Conservation (phyloP, 148 eudicot genomes). For the Pharnaceum exiguum region DNA sequence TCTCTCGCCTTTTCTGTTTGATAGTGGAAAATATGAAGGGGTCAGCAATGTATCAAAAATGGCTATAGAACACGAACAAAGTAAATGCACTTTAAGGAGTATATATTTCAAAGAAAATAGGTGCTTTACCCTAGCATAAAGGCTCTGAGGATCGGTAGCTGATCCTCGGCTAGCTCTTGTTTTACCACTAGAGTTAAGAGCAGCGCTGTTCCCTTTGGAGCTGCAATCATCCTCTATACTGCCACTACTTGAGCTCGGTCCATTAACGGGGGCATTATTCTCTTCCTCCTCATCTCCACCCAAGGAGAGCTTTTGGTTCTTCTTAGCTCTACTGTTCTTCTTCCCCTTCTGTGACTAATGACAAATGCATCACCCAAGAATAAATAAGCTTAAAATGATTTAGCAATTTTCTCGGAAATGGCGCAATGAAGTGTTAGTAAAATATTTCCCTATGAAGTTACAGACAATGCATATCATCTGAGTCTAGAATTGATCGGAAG, state of each 20-base stretch:
- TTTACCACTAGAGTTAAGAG: conserved; percentile 38
- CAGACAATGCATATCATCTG: too few relatives aligned
- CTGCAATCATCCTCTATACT: conserved; percentile 50
- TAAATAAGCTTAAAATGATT: too few relatives aligned
- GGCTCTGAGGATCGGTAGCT: conserved; percentile 91
- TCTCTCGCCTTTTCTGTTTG: conserved; percentile 79
- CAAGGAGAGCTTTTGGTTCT: conserved; percentile 25
- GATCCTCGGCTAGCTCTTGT: conserved; percentile 62
- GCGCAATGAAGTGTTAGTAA: too few relatives aligned
- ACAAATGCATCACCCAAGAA: too few relatives aligned
- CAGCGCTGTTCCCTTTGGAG: conserved; percentile 24
- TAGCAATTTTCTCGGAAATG: too few relatives aligned
- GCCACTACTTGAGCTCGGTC: conserved; percentile 26
- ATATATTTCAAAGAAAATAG: neutral
- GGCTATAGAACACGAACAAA: neutral
- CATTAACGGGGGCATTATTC: conserved; percentile 13
- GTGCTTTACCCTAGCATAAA: conserved; percentile 75
- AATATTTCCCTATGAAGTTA: too few relatives aligned
- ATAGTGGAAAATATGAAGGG: neutral
- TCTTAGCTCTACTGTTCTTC: conserved; percentile 47
- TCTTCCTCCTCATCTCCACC: conserved; percentile 28
- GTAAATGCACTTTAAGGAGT: too few relatives aligned
- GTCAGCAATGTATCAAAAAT: too few relatives aligned
- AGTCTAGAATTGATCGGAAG: too few relatives aligned
- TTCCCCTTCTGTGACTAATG: conserved; percentile 44